phyloP scores from a whole-genome alignment of 257 asterid species.

The Fraxinus excelsior region DNA sequence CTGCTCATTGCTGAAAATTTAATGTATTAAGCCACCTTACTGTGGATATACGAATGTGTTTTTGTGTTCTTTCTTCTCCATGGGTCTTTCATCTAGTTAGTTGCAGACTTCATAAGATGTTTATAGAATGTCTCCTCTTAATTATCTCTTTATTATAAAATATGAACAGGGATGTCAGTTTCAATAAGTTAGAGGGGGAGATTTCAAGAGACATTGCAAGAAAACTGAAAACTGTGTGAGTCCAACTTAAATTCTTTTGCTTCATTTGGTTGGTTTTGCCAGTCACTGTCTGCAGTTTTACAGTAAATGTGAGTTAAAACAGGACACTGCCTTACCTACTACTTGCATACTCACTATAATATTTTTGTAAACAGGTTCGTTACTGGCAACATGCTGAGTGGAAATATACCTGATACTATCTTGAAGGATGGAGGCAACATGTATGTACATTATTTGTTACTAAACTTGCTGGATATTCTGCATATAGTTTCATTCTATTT shows the following conservation, averaged over 20 bases:
- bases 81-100: background rate
- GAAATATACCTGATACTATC: constrained; percentile 64
- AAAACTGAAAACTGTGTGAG: constrained; percentile 69
- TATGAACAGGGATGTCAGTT: constrained; percentile 75
- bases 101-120: background rate
- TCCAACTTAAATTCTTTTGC: constrained; percentile 15
- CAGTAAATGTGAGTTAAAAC: background rate
- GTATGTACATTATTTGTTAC: constrained; percentile 45
- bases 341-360: constrained; percentile 9
- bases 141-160: constrained; percentile 15
- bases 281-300: background rate
- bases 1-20: background rate
- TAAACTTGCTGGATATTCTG: constrained; percentile 11
- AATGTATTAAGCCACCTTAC: background rate
- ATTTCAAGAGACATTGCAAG: constrained; percentile 59
- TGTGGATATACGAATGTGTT: background rate
- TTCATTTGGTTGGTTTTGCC: constrained; percentile 1
- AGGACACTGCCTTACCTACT: background rate
- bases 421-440: constrained; percentile 63
- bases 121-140: constrained; percentile 14
- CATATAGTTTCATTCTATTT: background rate
- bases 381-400: constrained; percentile 65
- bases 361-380: constrained; percentile 47
- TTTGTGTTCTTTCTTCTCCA: background rate
- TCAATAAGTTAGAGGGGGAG: constrained; percentile 66